Percentiles rank a stretch among this genome's conserved stretches.
phyloP scores from a whole-genome alignment of 1,284 basidiomycete genomes.

The Anthracocystis setariae region DNA sequence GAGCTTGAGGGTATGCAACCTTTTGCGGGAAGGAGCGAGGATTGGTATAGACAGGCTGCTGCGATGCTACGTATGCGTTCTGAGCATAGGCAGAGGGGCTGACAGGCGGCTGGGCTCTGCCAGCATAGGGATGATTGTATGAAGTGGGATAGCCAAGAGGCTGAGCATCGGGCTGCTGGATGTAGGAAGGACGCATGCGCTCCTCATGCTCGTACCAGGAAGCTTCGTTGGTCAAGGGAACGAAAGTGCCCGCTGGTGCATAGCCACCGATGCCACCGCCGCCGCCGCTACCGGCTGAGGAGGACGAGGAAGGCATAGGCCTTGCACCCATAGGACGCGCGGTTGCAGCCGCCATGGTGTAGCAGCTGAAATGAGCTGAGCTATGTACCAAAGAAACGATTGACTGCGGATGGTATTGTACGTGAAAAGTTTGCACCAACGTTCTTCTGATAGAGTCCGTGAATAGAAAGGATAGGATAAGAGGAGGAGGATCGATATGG shows the following conservation, averaged over 20 bases:
- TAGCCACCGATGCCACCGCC: conserved; percentile 19
- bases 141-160: conserved; percentile 22
- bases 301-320: conserved; percentile 44
- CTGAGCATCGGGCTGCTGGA: conserved; percentile 42
- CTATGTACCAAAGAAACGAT: no score
- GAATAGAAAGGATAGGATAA: no score
- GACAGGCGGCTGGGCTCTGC: conserved; percentile 19
- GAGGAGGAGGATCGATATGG: no score
- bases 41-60: conserved; percentile 11
- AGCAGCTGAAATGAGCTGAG: not conserved
- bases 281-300: conserved; percentile 24
- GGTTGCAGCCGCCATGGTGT: conserved; percentile 30
- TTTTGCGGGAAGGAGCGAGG: conserved; percentile 11
- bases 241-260: conserved; percentile 9
- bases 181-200: conserved; percentile 60
- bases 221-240: conserved; percentile 40
- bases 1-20: conserved; percentile 19
- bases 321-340: conserved; percentile 41
- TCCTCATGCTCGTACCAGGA: conserved; percentile 64
- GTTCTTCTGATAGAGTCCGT: no score
- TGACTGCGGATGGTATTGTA: not conserved
- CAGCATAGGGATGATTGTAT: conserved; percentile 29
- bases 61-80: conserved; percentile 6
- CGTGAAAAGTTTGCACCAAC: not conserved
- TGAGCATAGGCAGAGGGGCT: conserved; percentile 28